These are phyloP conservation scores for Penicillium sp. DNA, from an alignment of 2,329 filamentous ascomycete species.

Conservation along the genomic window DNA sequence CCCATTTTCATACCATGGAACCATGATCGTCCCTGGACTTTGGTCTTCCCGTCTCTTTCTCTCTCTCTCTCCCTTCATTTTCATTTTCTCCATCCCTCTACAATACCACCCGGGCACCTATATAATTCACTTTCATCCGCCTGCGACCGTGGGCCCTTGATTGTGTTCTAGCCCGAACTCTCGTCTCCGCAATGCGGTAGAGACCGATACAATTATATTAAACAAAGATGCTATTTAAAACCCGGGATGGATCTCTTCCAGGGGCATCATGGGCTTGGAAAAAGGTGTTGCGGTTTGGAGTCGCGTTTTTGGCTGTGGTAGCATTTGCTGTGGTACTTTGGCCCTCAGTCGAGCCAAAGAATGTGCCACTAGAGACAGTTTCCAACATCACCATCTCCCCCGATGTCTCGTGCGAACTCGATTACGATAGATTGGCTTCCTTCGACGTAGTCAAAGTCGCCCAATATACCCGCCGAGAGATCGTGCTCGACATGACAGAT, in stretches of 20 bases:
- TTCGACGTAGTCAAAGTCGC: conserved; percentile 29
- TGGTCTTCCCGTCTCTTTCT: conserved; percentile 13
- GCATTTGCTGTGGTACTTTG: conserved; percentile 30
- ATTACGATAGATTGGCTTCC: conserved; percentile 25
- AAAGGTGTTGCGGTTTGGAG: conserved; percentile 31
- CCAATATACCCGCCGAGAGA: conserved; percentile 34
- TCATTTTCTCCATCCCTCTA: conserved; percentile 3
- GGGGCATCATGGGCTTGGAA: conserved; percentile 34
- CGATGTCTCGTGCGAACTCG: conserved; percentile 29
- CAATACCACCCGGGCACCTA: background rate
- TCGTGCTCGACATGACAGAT: conserved; percentile 24
- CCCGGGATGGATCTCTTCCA: conserved; percentile 25
- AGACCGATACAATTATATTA: background rate
- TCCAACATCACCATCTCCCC: conserved; percentile 34
- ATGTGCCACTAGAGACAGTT: conserved; percentile 13
- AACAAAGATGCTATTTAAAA: conserved; percentile 26
- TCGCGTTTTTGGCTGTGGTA: conserved; percentile 26
- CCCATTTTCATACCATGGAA: conserved; percentile 21
- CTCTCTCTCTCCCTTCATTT: conserved; percentile 1
- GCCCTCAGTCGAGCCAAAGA: conserved; percentile 22
- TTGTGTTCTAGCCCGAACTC: conserved; percentile 9
- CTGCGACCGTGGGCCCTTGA: conserved; percentile 5
- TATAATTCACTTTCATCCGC: conserved; percentile 4
- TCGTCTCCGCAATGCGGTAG: conserved; percentile 23
- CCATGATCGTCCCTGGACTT: conserved; percentile 19